Percentiles rank a stretch among this genome's conserved stretches.
Evolutionary conservation across 73 alveolate species (phyloP).

Genomic region (Symbiodinium pilosum): DNA sequence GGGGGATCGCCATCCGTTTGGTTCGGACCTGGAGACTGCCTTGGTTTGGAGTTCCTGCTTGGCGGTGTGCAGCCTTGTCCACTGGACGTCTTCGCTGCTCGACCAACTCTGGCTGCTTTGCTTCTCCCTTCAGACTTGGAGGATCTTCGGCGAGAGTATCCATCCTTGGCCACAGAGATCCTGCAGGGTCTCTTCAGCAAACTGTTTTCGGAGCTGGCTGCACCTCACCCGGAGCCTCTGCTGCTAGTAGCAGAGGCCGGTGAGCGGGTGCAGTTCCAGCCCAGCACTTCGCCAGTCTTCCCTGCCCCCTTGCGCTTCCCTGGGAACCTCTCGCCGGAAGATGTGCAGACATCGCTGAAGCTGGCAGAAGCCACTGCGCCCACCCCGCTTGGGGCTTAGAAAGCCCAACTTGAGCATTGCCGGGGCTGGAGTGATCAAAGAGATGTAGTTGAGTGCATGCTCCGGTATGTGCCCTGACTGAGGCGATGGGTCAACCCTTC

Average conservation of each 20-base stretch:
- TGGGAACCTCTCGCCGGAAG: slow-evolving; percentile 87
- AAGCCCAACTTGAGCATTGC: no score
- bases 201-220: slow-evolving; percentile 42
- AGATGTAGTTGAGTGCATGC: no score
- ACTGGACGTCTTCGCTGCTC: slow-evolving; percentile 86
- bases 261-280: background rate
- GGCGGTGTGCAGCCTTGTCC: slow-evolving; percentile 79
- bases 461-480: no score
- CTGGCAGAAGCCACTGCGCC: slow-evolving; percentile 80
- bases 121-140: slow-evolving; percentile 39
- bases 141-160: slow-evolving; percentile 75
- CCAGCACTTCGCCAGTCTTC: background rate
- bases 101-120: slow-evolving; percentile 54
- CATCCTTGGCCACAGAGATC: slow-evolving; percentile 67
- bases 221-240: slow-evolving; percentile 53
- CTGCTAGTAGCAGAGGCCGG: slow-evolving; percentile 63
- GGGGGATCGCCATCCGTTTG: slow-evolving; percentile 51
- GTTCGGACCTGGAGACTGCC: slow-evolving; percentile 51
- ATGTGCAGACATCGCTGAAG: slow-evolving; percentile 27
- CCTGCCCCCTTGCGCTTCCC: background rate
- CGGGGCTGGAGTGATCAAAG: no score
- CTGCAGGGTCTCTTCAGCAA: slow-evolving; percentile 47
- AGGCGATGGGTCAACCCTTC: no score
- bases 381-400: background rate
- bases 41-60: slow-evolving; percentile 68